These are phyloP conservation scores for Omphalotus guepiniiformis DNA, from an alignment of 768 basidiomycete species.

Conservation along the genomic window DNA sequence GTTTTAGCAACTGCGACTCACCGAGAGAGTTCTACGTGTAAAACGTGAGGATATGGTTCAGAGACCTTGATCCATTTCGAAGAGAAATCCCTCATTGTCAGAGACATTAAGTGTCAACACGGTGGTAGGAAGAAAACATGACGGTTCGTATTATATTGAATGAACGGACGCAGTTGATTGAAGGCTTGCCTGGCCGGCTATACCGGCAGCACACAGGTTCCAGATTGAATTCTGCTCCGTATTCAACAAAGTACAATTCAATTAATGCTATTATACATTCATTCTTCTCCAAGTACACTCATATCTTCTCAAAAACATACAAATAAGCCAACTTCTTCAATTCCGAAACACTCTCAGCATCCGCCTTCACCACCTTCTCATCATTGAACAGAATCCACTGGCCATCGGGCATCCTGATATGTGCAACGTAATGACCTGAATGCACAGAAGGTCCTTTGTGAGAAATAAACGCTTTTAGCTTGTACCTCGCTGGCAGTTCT, in stretches of 20 bases:
- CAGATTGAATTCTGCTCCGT: too few species aligned
- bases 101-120: too few species aligned
- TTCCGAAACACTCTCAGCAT: slow-evolving; percentile 73
- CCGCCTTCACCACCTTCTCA: slow-evolving; percentile 91
- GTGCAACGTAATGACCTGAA: slow-evolving; percentile 91
- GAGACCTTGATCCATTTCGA: slow-evolving; percentile 46
- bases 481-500: slow-evolving; percentile 69
- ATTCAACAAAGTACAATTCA: too few species aligned
- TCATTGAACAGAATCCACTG: slow-evolving; percentile 94
- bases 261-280: too few species aligned
- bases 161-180: too few species aligned
- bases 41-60: slow-evolving; percentile 39
- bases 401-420: slow-evolving; percentile 53
- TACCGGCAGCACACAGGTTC: too few species aligned
- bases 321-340: slow-evolving; percentile 87
- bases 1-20: slow-evolving; percentile 19
- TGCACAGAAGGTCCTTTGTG: slow-evolving; percentile 97
- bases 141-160: too few species aligned
- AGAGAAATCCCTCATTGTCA: slow-evolving; percentile 21
- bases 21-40: slow-evolving; percentile 44
- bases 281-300: too few species aligned
- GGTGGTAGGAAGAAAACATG: too few species aligned
- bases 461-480: slow-evolving; percentile 90
- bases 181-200: too few species aligned
- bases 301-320: slow-evolving; percentile 81